Base-by-base conservation (phyloP, 495 filamentous ascomycete species). In the Acidiella bohemica region DNA sequence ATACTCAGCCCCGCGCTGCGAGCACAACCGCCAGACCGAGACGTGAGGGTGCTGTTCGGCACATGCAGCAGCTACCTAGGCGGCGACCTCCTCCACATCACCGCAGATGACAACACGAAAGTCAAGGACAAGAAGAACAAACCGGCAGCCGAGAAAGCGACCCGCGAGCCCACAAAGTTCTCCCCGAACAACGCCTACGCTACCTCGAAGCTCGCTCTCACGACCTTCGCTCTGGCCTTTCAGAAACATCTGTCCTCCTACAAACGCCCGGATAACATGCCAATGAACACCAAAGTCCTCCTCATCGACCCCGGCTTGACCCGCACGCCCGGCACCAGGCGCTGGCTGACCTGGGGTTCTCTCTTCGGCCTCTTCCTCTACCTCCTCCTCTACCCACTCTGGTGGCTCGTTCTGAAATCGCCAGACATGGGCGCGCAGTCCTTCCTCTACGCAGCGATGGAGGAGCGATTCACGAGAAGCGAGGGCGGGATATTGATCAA, bases 21-120 rank as follows among this genome's bases (percentile, higher is more conserved):
- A 42, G 86, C 78, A 11, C 90, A 99, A 59, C 92, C 88, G 0
- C 71, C 88, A 25, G 87, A 99, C 58, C 74, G 90, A 39, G 90
- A 99, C 56, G 83, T 95, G 13, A 70, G 90, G 20, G 72, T 99
- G 25, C 67, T 99, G 17, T 71, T 96, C 48, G 72, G 81, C 0
- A 87, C 83, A 0, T 99, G 92, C 57, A 74, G 83, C 4, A 73
- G 78, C 18, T 94, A 96, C 57, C 81, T 93, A 46, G 68, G 70
- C 0, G 80, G 79, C 0, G 71, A 71, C 3, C 55, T 76, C 8
- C 29, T 47, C 13, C 42, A 42, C 39, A 53, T 53, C 38, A 44
- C 51, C 17, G 18, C 39, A 14, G 5, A 20, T 3, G 36, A 50
- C 10, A 8, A 20, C 2, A 25, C 14, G 10, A 30, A 27, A 8